Percentiles rank a stretch among this genome's conserved stretches.
Conservation (phyloP, 306 rosid genomes). For the Dalbergia cochinchinensis region DNA sequence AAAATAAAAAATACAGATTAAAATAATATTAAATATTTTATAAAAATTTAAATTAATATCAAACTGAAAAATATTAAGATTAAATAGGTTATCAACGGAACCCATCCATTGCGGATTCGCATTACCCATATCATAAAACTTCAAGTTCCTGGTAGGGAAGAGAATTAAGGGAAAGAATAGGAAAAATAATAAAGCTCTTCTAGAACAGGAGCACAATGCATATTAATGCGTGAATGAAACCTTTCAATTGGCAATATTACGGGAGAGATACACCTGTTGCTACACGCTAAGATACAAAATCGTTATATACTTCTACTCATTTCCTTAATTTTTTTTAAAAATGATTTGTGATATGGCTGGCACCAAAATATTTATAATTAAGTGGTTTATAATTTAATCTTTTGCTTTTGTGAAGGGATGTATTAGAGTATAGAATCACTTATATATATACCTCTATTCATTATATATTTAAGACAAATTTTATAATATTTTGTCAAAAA, state of each 20-base stretch:
- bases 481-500: neutral
- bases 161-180: neutral
- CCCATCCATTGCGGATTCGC: constrained; percentile 13
- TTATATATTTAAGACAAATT: too few species aligned
- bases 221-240: constrained; percentile 9
- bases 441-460: neutral
- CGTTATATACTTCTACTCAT: too few species aligned
- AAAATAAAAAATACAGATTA: too few species aligned
- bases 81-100: neutral
- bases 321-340: too few species aligned
- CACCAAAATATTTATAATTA: too few species aligned
- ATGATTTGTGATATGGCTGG: too few species aligned
- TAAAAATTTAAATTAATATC: too few species aligned
- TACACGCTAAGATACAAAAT: neutral
- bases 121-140: neutral
- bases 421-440: too few species aligned
- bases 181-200: neutral
- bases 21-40: too few species aligned
- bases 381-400: too few species aligned
- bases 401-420: too few species aligned
- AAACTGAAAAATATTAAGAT: too few species aligned
- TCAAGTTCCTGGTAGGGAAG: neutral
- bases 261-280: constrained; percentile 24
- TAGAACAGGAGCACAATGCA: constrained; percentile 16
- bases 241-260: neutral